Percentiles rank a stretch among this genome's conserved stretches.
phyloP scores from a whole-genome alignment of 768 basidiomycete species.

The Tricholomella constricta region DNA sequence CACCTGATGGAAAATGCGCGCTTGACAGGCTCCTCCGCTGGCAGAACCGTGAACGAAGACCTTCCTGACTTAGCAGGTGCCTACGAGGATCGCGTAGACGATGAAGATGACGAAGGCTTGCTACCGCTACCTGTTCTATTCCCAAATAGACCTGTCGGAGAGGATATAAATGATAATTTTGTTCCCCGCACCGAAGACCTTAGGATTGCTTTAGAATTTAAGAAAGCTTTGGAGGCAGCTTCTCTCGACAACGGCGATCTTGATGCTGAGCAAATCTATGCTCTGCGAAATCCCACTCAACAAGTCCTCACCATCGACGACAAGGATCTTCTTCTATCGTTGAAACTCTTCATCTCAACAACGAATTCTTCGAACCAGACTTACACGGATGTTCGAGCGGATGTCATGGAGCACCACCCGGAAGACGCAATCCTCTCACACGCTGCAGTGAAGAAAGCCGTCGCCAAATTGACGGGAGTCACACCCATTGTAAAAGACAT shows the following conservation, averaged over 20 bases:
- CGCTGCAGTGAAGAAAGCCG: constrained; percentile 6
- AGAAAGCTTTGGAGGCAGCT: no score
- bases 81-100: not conserved
- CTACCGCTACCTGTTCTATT: not conserved
- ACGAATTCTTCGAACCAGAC: constrained; percentile 5
- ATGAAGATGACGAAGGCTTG: not conserved
- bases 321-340: constrained; percentile 1
- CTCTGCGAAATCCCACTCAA: no score
- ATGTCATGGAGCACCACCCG: constrained; percentile 11
- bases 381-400: constrained; percentile 12
- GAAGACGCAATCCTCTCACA: constrained; percentile 10
- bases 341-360: constrained; percentile 6
- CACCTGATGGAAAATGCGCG: no score
- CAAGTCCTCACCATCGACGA: no score
- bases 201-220: no score
- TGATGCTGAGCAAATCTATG: no score
- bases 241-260: no score
- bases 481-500: constrained; percentile 22
- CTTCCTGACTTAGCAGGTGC: not conserved
- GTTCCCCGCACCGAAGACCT: not conserved
- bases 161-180: not conserved
- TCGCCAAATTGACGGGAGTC: constrained; percentile 20
- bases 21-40: not conserved
- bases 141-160: not conserved
- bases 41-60: not conserved